Evolutionary conservation across 345 rosid species (phyloP), one percentile per base, ranked within the genome.

Genomic region (Bruguiera gymnorhiza): DNA sequence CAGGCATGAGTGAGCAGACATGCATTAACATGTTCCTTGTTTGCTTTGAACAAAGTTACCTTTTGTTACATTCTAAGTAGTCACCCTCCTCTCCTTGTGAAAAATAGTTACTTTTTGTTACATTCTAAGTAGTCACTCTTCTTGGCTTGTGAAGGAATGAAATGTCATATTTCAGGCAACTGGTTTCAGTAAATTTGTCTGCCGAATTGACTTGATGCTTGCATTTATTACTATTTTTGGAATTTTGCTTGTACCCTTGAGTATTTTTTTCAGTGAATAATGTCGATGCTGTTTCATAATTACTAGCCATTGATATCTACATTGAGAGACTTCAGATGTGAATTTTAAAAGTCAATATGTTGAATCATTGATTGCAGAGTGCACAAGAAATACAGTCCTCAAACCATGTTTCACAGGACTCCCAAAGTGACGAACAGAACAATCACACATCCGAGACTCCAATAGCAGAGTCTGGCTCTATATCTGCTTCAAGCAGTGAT

Each of bases 401-500:
- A 36, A 82, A 80, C 30, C 88, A 89, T 68, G 82, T 70, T 78
- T 93, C 92, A 50, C 92, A 80, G 61, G 98, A 93, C 72, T 88
- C 98, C 43, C 84, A 85, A 74, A 83, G 79, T 37, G 93, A 86
- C 51, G 89, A 84, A 51, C 92, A 86, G 60, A 84, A 81, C 60
- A 88, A 81, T 74, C 86, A 77, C 74, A 67, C 84, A 34, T 53
- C 86, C 67, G 98, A 90, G 77, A 86, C 85, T 68, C 88, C 89
- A 34, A 69, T 83, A 62, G 90, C 87, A 20, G 99, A 96, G 66
- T 86, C 99, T 67, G 91, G 88, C 70, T 95, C 98, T 58, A 83
- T 88, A 69, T 90, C 99, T 36, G 88, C 91, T 56, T 85, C 99
- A 19, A 89, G 94, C 83, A 92, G 83, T 81, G 96, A 96, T 57